Evolutionary conservation across 2,329 filamentous ascomycete species (phyloP).

Genomic region (Phyllosticta citrichinensis): DNA sequence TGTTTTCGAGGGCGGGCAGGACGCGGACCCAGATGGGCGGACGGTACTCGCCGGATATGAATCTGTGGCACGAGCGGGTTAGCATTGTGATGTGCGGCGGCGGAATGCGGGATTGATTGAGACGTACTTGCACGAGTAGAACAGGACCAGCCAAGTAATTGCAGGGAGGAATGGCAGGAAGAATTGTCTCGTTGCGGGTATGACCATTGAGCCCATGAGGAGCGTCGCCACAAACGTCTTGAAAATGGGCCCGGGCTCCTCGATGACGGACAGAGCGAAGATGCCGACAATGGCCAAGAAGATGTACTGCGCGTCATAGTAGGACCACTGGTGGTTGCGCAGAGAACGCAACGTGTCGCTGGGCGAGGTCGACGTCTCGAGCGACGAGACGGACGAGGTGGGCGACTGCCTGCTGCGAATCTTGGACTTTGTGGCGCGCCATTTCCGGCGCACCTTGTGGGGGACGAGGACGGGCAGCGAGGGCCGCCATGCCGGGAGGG

Average conservation of each 20-base stretch:
- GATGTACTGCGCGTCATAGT: conserved; percentile 78
- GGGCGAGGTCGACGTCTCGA: conserved; percentile 76
- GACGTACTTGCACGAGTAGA: conserved; percentile 84
- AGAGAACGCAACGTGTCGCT: conserved; percentile 66
- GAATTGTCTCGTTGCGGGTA: conserved; percentile 83
- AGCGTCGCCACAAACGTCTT: conserved; percentile 64
- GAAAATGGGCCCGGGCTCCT: conserved; percentile 62
- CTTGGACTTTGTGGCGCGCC: conserved; percentile 51
- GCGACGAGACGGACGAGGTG: conserved; percentile 60
- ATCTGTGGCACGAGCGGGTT: conserved; percentile 43
- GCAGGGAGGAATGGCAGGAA: conserved; percentile 80
- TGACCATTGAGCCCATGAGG: conserved; percentile 59
- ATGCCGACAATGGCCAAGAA: conserved; percentile 61
- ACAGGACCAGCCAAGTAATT: conserved; percentile 79
- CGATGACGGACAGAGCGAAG: conserved; percentile 76
- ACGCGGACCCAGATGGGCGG: conserved; percentile 95
- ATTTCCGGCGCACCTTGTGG: conserved; percentile 55
- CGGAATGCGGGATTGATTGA: conserved; percentile 1
- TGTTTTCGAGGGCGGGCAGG: conserved; percentile 87
- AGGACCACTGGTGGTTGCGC: conserved; percentile 67
- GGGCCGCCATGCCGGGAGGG: conserved; percentile 8
- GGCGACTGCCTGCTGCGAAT: conserved; percentile 57
- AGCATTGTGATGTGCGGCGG: not conserved
- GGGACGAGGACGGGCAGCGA: conserved; percentile 38
- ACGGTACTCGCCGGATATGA: conserved; percentile 79